Conservation (phyloP, 805 yeast species). For the Teunomyces kruisii region DNA sequence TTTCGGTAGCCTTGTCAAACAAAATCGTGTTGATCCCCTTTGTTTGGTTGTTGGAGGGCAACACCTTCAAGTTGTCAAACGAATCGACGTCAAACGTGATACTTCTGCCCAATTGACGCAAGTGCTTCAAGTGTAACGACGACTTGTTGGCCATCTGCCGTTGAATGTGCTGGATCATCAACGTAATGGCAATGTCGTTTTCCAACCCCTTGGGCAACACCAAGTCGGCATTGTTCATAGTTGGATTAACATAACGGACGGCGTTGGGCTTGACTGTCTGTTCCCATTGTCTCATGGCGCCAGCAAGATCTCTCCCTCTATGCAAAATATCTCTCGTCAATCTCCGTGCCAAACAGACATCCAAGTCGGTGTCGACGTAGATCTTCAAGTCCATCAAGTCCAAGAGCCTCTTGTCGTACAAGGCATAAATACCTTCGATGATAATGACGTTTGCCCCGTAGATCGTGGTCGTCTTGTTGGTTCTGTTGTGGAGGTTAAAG, state of each 20-base stretch:
- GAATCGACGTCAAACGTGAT: slow-evolving; percentile 29
- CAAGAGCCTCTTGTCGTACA: slow-evolving; percentile 66
- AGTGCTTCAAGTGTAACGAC: slow-evolving; percentile 59
- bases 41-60: slow-evolving; percentile 63
- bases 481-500: slow-evolving; percentile 69
- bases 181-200: slow-evolving; percentile 72
- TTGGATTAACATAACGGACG: slow-evolving; percentile 68
- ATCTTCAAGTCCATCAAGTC: slow-evolving; percentile 82
- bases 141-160: slow-evolving; percentile 70
- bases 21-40: slow-evolving; percentile 71
- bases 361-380: slow-evolving; percentile 92
- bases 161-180: slow-evolving; percentile 76
- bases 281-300: slow-evolving; percentile 89
- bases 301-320: slow-evolving; percentile 80
- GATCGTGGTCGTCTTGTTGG: slow-evolving; percentile 67
- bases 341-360: slow-evolving; percentile 87
- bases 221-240: slow-evolving; percentile 77
- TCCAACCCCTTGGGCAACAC: slow-evolving; percentile 91
- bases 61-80: slow-evolving; percentile 31
- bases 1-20: slow-evolving; percentile 49
- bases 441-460: slow-evolving; percentile 95
- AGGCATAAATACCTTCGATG: slow-evolving; percentile 86
- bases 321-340: slow-evolving; percentile 81
- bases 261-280: slow-evolving; percentile 90
- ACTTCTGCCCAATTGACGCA: slow-evolving; percentile 55